These are phyloP conservation scores for Senecio squalidus DNA, from an alignment of 140 eudicot species.

Conservation along the genomic window DNA sequence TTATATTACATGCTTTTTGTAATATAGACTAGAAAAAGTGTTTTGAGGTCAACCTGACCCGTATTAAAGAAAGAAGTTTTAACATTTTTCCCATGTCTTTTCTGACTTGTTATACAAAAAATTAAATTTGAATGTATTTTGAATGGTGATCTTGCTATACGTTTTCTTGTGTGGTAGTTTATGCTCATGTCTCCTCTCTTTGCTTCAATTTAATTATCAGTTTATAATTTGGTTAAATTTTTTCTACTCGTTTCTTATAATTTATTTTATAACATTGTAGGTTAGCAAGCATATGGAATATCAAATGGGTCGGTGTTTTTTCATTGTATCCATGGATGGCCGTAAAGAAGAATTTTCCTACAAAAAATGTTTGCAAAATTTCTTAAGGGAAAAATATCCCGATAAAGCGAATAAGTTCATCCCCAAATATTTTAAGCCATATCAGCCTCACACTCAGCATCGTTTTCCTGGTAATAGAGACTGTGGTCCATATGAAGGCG, in stretches of 20 bases:
- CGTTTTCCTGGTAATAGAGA: background rate
- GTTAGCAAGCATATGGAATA: background rate
- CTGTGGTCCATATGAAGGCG: background rate
- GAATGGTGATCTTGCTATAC: no score
- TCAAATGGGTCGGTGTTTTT: conserved; percentile 17
- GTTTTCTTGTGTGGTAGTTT: no score
- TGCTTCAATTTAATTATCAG: no score
- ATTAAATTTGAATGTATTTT: no score
- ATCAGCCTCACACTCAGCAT: conserved; percentile 14
- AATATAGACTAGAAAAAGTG: no score
- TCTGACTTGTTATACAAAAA: no score
- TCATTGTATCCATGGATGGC: conserved; percentile 20
- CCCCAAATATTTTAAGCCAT: conserved; percentile 2
- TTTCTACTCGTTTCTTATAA: background rate
- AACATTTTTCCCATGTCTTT: no score
- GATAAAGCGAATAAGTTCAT: conserved; percentile 24
- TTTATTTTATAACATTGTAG: background rate
- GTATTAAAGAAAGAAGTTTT: no score
- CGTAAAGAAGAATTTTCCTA: conserved; percentile 25
- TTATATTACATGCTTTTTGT: no score
- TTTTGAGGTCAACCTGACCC: no score
- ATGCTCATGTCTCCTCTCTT: no score
- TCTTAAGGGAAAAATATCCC: conserved; percentile 13
- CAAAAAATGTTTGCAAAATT: conserved; percentile 18
- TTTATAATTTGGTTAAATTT: no score